These are phyloP conservation scores for Podospora appendiculata DNA, from an alignment of 495 filamentous ascomycete genomes.

Conservation along the genomic window DNA sequence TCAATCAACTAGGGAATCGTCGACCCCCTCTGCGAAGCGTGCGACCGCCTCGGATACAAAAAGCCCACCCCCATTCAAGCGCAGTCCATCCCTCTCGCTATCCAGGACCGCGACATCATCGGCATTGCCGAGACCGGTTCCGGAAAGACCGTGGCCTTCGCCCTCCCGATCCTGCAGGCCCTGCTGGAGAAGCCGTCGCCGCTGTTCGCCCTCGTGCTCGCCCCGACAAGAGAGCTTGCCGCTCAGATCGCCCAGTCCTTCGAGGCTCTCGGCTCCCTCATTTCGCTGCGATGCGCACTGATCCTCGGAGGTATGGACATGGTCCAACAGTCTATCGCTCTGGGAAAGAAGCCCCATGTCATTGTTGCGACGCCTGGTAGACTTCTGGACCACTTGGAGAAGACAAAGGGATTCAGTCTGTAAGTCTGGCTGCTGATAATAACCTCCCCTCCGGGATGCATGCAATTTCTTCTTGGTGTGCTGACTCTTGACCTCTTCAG, in stretches of 20 bases:
- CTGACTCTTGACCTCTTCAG: slow-evolving; percentile 2
- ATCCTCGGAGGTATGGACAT: slow-evolving; percentile 94
- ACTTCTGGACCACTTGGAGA: slow-evolving; percentile 87
- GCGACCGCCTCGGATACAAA: slow-evolving; percentile 71
- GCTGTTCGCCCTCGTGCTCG: slow-evolving; percentile 72
- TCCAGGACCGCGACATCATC: slow-evolving; percentile 79
- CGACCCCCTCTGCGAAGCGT: slow-evolving; percentile 81
- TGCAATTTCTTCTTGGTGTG: neutral
- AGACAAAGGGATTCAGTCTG: slow-evolving; percentile 90
- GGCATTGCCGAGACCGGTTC: slow-evolving; percentile 90
- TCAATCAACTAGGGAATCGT: slow-evolving; percentile 55
- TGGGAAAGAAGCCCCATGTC: slow-evolving; percentile 88
- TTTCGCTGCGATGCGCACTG: slow-evolving; percentile 68
- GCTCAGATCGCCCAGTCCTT: slow-evolving; percentile 82
- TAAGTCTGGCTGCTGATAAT: slow-evolving; percentile 20
- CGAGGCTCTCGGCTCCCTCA: slow-evolving; percentile 74
- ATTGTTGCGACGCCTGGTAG: slow-evolving; percentile 83
- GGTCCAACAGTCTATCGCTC: slow-evolving; percentile 77
- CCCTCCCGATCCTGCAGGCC: slow-evolving; percentile 78
- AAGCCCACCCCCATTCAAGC: slow-evolving; percentile 72
- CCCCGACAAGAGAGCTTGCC: slow-evolving; percentile 87
- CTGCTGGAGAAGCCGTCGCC: slow-evolving; percentile 77
- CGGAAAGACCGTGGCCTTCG: slow-evolving; percentile 90
- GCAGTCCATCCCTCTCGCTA: slow-evolving; percentile 71
- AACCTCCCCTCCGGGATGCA: neutral